Evolutionary conservation across 768 basidiomycete genomes (phyloP).

Genomic region (Clitopilus hobsonii): DNA sequence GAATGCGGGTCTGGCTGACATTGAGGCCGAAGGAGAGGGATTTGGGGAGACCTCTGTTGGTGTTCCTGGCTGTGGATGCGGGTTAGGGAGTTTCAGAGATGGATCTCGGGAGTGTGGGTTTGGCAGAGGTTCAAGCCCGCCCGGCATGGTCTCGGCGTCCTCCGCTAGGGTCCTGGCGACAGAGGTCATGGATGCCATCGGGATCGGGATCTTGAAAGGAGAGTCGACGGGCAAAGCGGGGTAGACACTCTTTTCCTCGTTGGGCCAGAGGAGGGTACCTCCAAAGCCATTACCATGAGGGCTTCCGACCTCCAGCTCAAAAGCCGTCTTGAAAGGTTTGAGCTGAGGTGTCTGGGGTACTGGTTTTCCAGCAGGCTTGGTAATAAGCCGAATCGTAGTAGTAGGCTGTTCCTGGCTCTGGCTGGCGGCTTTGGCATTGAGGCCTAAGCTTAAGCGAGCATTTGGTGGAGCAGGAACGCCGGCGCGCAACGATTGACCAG

Average conservation of each 20-base stretch:
- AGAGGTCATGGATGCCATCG: slow-evolving; percentile 3
- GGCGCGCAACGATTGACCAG: slow-evolving; percentile 53
- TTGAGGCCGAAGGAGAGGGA: slow-evolving; percentile 13
- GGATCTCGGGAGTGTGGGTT: not conserved
- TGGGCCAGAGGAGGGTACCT: slow-evolving; percentile 25
- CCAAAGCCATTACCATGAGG: slow-evolving; percentile 26
- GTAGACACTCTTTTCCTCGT: slow-evolving; percentile 25
- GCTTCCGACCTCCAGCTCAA: slow-evolving; percentile 61
- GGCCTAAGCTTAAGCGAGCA: slow-evolving; percentile 57
- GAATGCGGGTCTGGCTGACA: slow-evolving; percentile 42
- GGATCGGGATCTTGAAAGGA: slow-evolving; percentile 13
- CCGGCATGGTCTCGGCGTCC: slow-evolving; percentile 29
- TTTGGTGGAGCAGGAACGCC: slow-evolving; percentile 58
- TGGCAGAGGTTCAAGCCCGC: slow-evolving; percentile 14
- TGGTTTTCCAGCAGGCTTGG: slow-evolving; percentile 22
- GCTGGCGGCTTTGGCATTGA: slow-evolving; percentile 37
- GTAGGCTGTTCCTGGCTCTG: slow-evolving; percentile 34
- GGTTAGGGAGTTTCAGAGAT: not conserved
- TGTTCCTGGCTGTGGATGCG: not conserved
- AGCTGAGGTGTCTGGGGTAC: slow-evolving; percentile 52
- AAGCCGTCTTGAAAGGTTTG: slow-evolving; percentile 59
- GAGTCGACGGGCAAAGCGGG: slow-evolving; percentile 31
- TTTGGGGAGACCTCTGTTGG: slow-evolving; percentile 11
- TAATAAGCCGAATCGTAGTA: slow-evolving; percentile 49
- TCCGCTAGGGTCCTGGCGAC: slow-evolving; percentile 16